Conservation (phyloP, 495 filamentous ascomycete genomes). For the Daldinia bambusicola region DNA sequence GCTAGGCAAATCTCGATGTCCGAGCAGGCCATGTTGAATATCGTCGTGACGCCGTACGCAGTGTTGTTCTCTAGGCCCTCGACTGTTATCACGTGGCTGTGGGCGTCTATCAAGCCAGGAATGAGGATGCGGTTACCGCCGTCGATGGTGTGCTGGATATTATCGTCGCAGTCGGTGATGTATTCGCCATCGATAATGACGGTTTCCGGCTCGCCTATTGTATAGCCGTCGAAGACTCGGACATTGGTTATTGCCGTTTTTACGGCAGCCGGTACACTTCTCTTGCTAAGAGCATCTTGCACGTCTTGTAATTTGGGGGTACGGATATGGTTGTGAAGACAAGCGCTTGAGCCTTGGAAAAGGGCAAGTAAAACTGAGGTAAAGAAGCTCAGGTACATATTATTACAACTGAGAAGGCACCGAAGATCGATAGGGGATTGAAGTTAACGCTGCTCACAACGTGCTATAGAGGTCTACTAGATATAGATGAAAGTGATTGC, state of each 20-base stretch:
- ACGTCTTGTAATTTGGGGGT: neutral
- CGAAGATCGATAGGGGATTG: neutral
- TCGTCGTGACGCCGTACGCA: constrained; percentile 52
- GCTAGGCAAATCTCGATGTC: constrained; percentile 43
- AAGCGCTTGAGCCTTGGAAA: neutral
- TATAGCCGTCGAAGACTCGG: constrained; percentile 39
- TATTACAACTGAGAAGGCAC: neutral
- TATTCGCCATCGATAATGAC: constrained; percentile 31
- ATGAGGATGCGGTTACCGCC: constrained; percentile 47
- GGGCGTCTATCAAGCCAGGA: constrained; percentile 50
- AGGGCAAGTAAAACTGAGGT: neutral
- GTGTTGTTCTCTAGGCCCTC: constrained; percentile 42
- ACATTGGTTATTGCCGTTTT: constrained; percentile 45
- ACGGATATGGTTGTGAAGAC: neutral
- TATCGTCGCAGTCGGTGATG: constrained; percentile 27
- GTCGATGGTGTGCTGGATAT: constrained; percentile 41
- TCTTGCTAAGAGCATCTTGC: neutral
- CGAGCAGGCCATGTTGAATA: constrained; percentile 50
- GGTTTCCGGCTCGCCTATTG: constrained; percentile 9
- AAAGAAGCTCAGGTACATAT: neutral
- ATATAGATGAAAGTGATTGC: neutral
- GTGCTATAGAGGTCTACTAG: neutral
- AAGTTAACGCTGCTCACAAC: neutral
- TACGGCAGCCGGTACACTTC: constrained; percentile 4
- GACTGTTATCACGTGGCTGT: constrained; percentile 10